Conservation (phyloP, 2,329 filamentous ascomycete genomes). For the Aspergillus brasiliensis region DNA sequence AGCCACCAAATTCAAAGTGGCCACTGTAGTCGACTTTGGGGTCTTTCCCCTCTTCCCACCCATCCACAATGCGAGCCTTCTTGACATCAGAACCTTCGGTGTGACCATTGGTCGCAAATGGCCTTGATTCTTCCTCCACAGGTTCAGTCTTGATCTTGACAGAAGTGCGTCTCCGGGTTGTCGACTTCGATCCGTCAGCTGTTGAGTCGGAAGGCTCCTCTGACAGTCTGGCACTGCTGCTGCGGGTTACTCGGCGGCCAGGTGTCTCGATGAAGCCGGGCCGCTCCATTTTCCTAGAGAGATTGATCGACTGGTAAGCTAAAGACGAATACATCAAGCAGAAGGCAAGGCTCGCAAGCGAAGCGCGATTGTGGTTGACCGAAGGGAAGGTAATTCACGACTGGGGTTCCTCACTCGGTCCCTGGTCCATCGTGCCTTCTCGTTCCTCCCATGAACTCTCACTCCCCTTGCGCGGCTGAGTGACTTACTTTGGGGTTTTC, state of each 20-base stretch:
- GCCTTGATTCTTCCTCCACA: constrained; percentile 24
- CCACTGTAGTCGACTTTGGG: constrained; percentile 52
- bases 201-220: constrained; percentile 34
- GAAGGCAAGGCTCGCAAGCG: background rate
- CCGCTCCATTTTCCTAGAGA: constrained; percentile 53
- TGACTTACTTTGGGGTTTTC: constrained; percentile 53
- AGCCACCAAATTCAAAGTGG: constrained; percentile 82
- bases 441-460: background rate
- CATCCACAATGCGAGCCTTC: constrained; percentile 41
- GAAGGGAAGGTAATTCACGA: background rate
- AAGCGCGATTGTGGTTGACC: background rate
- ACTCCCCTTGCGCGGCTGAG: constrained; percentile 15
- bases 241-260: constrained; percentile 47
- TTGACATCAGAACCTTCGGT: constrained; percentile 22
- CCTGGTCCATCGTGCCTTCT: background rate
- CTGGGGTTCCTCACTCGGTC: background rate
- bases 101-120: constrained; percentile 22
- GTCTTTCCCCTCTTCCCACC: constrained; percentile 45
- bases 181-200: constrained; percentile 27
- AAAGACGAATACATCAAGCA: background rate
- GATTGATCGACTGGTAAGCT: constrained; percentile 3
- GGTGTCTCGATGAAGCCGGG: constrained; percentile 57
- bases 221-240: constrained; percentile 37
- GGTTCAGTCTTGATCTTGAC: constrained; percentile 32
- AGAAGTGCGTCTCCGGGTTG: constrained; percentile 34